These are phyloP conservation scores for Amylocarpus encephaloides DNA, from an alignment of 2,329 filamentous ascomycete genomes.

Conservation along the genomic window DNA sequence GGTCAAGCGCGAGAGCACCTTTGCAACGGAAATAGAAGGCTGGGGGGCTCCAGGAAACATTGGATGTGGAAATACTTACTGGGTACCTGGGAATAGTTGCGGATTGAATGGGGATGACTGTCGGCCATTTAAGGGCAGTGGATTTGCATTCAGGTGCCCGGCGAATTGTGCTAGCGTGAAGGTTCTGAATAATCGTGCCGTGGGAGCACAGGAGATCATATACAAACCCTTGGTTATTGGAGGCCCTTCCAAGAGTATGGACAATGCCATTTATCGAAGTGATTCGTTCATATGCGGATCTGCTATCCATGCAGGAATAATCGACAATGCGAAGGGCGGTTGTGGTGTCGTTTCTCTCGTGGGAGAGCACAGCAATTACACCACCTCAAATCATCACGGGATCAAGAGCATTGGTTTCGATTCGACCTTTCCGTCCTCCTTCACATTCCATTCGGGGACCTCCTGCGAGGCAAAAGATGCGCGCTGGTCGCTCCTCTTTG, in stretches of 20 bases:
- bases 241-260: constrained; percentile 45
- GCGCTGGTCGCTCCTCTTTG: constrained; percentile 75
- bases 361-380: constrained; percentile 60
- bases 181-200: constrained; percentile 66
- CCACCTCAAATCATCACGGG: constrained; percentile 60
- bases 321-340: constrained; percentile 65
- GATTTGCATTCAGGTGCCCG: constrained; percentile 69
- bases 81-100: constrained; percentile 64
- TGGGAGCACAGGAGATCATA: constrained; percentile 61
- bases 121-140: constrained; percentile 64
- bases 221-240: constrained; percentile 63
- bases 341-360: constrained; percentile 75
- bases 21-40: constrained; percentile 54
- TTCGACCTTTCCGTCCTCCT: constrained; percentile 84
- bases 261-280: constrained; percentile 64
- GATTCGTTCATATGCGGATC: constrained; percentile 84
- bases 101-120: constrained; percentile 69
- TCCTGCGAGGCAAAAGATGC: constrained; percentile 67
- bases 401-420: constrained; percentile 74
- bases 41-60: constrained; percentile 62
- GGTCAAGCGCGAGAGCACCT: constrained; percentile 57
- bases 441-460: constrained; percentile 63
- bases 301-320: constrained; percentile 76
- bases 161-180: constrained; percentile 62
- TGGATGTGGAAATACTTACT: constrained; percentile 63